Percentiles rank a stretch among this genome's conserved stretches.
Conservation (phyloP, 2,329 filamentous ascomycete species). For the Triangularia verruculosa region DNA sequence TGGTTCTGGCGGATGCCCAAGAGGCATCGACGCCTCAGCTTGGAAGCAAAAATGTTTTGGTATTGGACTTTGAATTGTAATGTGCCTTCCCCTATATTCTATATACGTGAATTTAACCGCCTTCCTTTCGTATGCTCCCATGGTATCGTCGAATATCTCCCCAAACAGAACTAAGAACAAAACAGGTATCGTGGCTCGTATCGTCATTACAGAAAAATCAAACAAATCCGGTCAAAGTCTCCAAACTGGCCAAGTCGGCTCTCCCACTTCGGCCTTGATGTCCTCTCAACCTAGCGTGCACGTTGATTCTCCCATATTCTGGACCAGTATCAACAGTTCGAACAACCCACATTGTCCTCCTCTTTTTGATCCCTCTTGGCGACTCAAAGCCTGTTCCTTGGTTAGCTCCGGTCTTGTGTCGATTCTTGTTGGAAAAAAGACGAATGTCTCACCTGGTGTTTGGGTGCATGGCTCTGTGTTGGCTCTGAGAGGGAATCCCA, state of each 20-base stretch:
- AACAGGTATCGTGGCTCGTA: not conserved
- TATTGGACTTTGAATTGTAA: conserved; percentile 35
- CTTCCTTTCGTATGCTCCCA: not conserved
- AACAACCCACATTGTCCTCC: conserved; percentile 32
- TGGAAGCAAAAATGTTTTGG: conserved; percentile 30
- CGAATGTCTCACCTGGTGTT: not conserved
- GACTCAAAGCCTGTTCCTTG: not conserved
- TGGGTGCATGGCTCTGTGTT: conserved; percentile 12
- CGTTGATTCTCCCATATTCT: conserved; percentile 24
- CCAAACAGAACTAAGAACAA: not conserved
- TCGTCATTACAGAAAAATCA: not conserved
- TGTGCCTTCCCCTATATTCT: not conserved
- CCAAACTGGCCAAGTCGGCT: conserved; percentile 23
- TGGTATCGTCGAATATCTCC: not conserved
- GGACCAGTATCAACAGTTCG: conserved; percentile 29
- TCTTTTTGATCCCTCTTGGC: conserved; percentile 16
- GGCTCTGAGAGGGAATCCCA: conserved; percentile 6
- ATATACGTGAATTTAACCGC: not conserved
- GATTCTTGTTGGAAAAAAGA: not conserved
- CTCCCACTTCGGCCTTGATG: conserved; percentile 12
- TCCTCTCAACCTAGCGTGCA: conserved; percentile 28
- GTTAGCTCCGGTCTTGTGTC: not conserved
- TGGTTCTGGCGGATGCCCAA: conserved; percentile 30
- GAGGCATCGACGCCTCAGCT: not conserved
- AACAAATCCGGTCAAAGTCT: conserved; percentile 23